These are phyloP conservation scores for Blastomyces gilchristii DNA, from an alignment of 2,329 filamentous ascomycete species.

Conservation along the genomic window DNA sequence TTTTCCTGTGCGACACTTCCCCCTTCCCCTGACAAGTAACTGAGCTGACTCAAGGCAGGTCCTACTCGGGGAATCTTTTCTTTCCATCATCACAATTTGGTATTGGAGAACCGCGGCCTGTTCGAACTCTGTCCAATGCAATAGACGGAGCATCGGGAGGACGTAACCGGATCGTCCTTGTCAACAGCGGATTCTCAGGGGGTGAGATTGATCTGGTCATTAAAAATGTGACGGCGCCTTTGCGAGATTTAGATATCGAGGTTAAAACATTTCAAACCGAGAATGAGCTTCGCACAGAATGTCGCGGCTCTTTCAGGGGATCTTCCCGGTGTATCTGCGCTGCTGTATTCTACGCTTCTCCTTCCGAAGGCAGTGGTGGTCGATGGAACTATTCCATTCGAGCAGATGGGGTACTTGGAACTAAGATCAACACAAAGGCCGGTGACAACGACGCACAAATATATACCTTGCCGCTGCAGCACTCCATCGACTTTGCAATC, in stretches of 20 bases:
- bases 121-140: constrained; percentile 57
- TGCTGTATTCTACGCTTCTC: constrained; percentile 64
- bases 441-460: constrained; percentile 63
- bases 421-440: constrained; percentile 48
- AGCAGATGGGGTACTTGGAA: constrained; percentile 60
- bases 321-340: constrained; percentile 64
- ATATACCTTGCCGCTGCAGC: constrained; percentile 69
- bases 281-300: constrained; percentile 51
- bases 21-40: neutral
- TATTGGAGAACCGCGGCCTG: constrained; percentile 50
- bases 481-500: constrained; percentile 66
- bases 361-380: constrained; percentile 54
- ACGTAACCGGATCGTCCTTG: constrained; percentile 62
- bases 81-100: constrained; percentile 66
- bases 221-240: constrained; percentile 48
- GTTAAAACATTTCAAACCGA: neutral
- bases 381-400: constrained; percentile 82
- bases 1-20: constrained; percentile 28
- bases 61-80: constrained; percentile 72
- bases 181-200: constrained; percentile 60
- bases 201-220: constrained; percentile 67
- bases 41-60: constrained; percentile 29
- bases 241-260: constrained; percentile 40
- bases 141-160: constrained; percentile 48
- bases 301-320: constrained; percentile 54